Conservation (phyloP, 208 protist genomes). For the Crithidia mellificae region DNA sequence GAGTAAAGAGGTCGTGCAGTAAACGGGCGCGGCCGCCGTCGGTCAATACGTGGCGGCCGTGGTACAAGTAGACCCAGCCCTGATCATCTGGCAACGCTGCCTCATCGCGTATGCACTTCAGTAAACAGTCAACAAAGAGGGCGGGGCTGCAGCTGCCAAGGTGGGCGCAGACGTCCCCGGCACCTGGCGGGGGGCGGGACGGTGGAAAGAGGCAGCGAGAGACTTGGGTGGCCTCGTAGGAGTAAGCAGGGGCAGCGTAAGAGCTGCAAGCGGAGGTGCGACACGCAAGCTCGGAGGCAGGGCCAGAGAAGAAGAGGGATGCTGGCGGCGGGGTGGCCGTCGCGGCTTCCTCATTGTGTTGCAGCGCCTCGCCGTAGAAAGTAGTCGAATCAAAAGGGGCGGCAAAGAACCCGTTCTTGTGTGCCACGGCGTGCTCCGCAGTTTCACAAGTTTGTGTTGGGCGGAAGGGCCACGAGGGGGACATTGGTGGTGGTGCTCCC, state of each 20-base stretch:
- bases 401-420: no score
- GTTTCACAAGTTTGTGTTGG: no score
- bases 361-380: no score
- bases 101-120: conserved; percentile 40
- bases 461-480: no score
- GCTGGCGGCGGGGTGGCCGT: no score
- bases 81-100: conserved; percentile 28
- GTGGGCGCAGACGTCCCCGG: not conserved
- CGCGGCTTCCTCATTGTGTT: no score
- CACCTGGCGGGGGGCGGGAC: not conserved
- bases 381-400: no score
- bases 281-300: no score
- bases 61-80: conserved; percentile 40
- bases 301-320: no score
- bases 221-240: conserved; percentile 23
- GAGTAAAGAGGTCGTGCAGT: conserved; percentile 24
- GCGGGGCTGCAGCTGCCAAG: conserved; percentile 26
- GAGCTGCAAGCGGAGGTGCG: not conserved
- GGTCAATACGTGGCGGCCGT: conserved; percentile 26
- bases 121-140: conserved; percentile 36
- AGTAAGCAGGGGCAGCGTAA: conserved; percentile 5
- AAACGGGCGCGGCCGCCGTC: conserved; percentile 20
- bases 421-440: no score
- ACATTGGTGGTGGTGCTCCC: no score
- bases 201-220: conserved; percentile 17